Conservation (phyloP, 2,329 filamentous ascomycete species). For the Aspergillus pseudoviridinutans region DNA sequence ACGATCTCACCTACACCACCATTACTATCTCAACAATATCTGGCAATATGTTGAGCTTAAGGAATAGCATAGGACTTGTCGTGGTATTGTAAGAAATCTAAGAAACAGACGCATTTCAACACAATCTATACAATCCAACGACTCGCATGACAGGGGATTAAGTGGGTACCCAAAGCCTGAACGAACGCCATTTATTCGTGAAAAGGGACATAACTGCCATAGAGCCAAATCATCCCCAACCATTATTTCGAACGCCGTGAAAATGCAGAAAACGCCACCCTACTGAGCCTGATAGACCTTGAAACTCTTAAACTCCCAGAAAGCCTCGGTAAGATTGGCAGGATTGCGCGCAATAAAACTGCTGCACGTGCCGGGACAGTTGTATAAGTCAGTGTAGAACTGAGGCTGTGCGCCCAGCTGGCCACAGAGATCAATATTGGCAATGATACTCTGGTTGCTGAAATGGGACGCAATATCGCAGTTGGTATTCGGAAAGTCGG, state of each 20-base stretch:
- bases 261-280: neutral
- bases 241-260: neutral
- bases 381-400: constrained; percentile 31
- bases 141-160: neutral
- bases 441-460: constrained; percentile 61
- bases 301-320: constrained; percentile 62
- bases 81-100: neutral
- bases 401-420: constrained; percentile 42
- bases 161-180: neutral
- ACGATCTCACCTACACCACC: too few species aligned
- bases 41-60: neutral
- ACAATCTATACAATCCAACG: neutral
- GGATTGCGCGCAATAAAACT: constrained; percentile 58
- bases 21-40: too few species aligned
- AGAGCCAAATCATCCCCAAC: neutral
- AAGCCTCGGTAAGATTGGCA: constrained; percentile 55
- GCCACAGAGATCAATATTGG: constrained; percentile 64
- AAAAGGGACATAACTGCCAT: neutral
- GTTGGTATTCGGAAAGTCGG: constrained; percentile 62
- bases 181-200: neutral
- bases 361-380: constrained; percentile 52
- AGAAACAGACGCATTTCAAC: neutral
- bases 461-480: constrained; percentile 60
- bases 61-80: neutral
- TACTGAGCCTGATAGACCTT: constrained; percentile 49